These are phyloP conservation scores for Auriculariales sp. DNA, from an alignment of 768 basidiomycete species.

Conservation along the genomic window DNA sequence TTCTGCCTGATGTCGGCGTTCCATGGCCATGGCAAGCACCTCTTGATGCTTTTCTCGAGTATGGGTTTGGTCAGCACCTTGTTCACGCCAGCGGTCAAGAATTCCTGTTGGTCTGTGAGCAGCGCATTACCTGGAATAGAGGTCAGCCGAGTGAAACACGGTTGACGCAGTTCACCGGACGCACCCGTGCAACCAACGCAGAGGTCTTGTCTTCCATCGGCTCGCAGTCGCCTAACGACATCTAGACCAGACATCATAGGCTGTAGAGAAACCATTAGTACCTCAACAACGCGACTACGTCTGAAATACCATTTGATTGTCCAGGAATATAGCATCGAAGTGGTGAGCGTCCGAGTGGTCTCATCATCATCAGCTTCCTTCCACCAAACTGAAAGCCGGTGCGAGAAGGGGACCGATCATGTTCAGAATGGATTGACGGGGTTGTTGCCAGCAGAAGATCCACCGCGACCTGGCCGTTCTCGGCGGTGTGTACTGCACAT, in stretches of 20 bases:
- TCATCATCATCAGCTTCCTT: not conserved
- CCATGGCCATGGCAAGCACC: slow-evolving; percentile 27
- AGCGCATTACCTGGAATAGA: slow-evolving; percentile 29
- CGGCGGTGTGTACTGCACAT: slow-evolving; percentile 63
- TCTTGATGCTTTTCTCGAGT: slow-evolving; percentile 35
- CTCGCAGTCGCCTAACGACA: slow-evolving; percentile 47
- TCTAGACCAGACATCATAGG: slow-evolving; percentile 64
- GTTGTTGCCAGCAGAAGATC: slow-evolving; percentile 41
- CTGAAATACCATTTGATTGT: slow-evolving; percentile 53
- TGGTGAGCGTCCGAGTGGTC: not conserved
- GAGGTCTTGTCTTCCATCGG: slow-evolving; percentile 53
- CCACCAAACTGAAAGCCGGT: not conserved
- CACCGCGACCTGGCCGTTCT: slow-evolving; percentile 70
- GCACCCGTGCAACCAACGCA: slow-evolving; percentile 73
- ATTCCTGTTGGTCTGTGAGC: slow-evolving; percentile 55
- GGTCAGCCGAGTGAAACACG: no score
- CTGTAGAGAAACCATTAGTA: not conserved
- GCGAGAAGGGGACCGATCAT: not conserved
- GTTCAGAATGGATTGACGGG: not conserved
- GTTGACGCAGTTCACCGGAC: no score
- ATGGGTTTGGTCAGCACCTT: slow-evolving; percentile 71
- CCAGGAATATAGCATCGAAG: slow-evolving; percentile 37
- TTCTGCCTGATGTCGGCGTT: no score
- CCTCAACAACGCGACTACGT: not conserved
- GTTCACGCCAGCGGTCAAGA: slow-evolving; percentile 61